phyloP scores from a whole-genome alignment of 2,329 filamentous ascomycete genomes.

The Cryphonectria parasitica region DNA sequence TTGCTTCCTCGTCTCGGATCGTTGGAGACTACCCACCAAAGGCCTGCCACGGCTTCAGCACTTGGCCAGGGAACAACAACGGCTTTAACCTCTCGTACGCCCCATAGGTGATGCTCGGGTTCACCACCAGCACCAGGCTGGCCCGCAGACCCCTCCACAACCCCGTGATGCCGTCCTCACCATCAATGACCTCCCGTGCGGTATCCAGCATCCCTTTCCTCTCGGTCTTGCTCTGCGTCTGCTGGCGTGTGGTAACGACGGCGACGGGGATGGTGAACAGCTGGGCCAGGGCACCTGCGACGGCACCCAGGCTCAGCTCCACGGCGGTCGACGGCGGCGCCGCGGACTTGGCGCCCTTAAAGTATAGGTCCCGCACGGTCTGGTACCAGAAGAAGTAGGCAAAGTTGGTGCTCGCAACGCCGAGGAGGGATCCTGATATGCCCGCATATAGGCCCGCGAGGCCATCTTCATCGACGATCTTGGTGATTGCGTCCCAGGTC shows the following conservation, averaged over 20 bases:
- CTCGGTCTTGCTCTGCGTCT: slow-evolving; percentile 84
- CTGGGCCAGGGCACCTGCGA: slow-evolving; percentile 89
- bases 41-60: slow-evolving; percentile 81
- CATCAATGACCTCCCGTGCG: slow-evolving; percentile 83
- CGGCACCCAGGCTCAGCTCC: slow-evolving; percentile 83
- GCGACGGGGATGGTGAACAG: slow-evolving; percentile 96
- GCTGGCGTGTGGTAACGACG: slow-evolving; percentile 93
- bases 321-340: slow-evolving; percentile 73
- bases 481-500: slow-evolving; percentile 84
- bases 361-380: slow-evolving; percentile 79
- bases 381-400: slow-evolving; percentile 99
- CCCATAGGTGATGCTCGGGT: slow-evolving; percentile 96
- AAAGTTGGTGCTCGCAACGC: slow-evolving; percentile 97
- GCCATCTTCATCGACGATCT: slow-evolving; percentile 82
- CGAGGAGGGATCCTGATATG: slow-evolving; percentile 82
- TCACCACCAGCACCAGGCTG: slow-evolving; percentile 91
- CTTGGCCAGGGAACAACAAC: slow-evolving; percentile 71
- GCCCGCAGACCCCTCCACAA: slow-evolving; percentile 96
- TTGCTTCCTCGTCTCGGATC: background rate
- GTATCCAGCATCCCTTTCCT: slow-evolving; percentile 87
- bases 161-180: slow-evolving; percentile 86
- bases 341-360: slow-evolving; percentile 57
- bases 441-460: slow-evolving; percentile 83
- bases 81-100: slow-evolving; percentile 89
- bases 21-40: slow-evolving; percentile 69